A percentile compares a stretch with the other conserved stretches of the same genome.
phyloP scores from a whole-genome alignment of 305 asterid species.

The Fraxinus velutina region DNA sequence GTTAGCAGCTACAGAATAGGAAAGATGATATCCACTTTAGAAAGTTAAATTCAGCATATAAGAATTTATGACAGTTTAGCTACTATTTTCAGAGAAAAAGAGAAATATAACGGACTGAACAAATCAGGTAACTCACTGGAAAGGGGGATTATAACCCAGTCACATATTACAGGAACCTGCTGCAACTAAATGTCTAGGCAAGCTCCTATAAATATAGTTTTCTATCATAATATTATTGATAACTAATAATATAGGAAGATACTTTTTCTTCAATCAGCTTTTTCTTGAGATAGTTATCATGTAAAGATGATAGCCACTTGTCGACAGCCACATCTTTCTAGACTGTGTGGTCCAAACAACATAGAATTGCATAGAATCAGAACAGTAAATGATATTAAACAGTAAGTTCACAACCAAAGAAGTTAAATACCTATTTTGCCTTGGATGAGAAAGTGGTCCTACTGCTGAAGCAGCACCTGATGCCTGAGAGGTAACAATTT shows the following conservation, averaged over 20 bases:
- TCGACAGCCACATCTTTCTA: neutral
- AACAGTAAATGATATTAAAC: neutral
- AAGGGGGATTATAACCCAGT: neutral
- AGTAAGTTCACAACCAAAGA: neutral
- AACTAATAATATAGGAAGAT: neutral
- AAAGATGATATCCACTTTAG: neutral
- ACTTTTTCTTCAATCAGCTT: neutral
- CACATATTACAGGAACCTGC: neutral
- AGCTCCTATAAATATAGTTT: neutral
- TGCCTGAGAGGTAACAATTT: constrained; percentile 47
- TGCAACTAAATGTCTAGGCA: neutral
- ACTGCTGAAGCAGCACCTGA: constrained; percentile 34
- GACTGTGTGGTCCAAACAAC: neutral
- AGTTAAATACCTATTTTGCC: constrained; percentile 65
- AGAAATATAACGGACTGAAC: neutral
- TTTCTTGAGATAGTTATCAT: neutral
- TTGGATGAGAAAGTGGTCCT: constrained; percentile 49
- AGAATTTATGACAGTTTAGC: neutral
- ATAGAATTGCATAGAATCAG: neutral
- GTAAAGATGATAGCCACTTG: neutral
- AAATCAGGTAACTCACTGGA: neutral
- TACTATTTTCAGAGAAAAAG: neutral
- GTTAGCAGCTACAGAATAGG: neutral
- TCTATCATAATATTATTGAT: neutral
- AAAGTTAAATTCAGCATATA: neutral